Evolutionary conservation across 345 rosid genomes (phyloP), one percentile per base, ranked within the genome.

Genomic region (Hibiscus syriacus): DNA sequence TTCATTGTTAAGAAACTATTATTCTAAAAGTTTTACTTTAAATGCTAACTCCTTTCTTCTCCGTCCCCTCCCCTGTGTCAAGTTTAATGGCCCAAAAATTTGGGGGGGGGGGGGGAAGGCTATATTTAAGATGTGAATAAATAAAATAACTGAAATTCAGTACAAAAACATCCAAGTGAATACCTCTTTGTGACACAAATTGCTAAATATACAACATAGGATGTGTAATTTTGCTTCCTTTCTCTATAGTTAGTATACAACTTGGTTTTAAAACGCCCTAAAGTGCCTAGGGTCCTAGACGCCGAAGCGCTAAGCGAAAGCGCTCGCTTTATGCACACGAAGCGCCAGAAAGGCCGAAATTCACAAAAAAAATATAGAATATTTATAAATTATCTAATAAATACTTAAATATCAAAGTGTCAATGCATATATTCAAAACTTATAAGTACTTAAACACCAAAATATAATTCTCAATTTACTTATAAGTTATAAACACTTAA

Each of bases 211-310:
- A 12, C 23, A 32, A 58, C 63, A 34, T 3, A 17, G 26, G 13
- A 58, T 32, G 45, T 19, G 8, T 34, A n/a, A n/a, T n/a, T n/a
- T n/a, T n/a, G n/a, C n/a, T n/a, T 58, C 64, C 29, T 59, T 36
- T 36, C 64, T 36, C 17, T 20, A 11, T 20, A 36, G n/a, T 36
- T n/a, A 8, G 48, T n/a, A n/a, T n/a, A n/a, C n/a, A n/a, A n/a
- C n/a, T n/a, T n/a, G n/a, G n/a, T n/a, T n/a, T n/a, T n/a, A n/a
- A n/a, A n/a, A n/a, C n/a, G n/a, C n/a, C n/a, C n/a, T n/a, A n/a
- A n/a, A 6, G 29, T 27, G n/a, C n/a, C n/a, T 29, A 30, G 23
- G 0, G 0, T 34, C 5, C 79, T 75, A 91, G 70, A 46, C 89
- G 92, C 83, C n/a, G n/a, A n/a, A n/a, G n/a, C n/a, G n/a, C n/a